Conservation (phyloP, 345 rosid species). For the Hibiscus syriacus region DNA sequence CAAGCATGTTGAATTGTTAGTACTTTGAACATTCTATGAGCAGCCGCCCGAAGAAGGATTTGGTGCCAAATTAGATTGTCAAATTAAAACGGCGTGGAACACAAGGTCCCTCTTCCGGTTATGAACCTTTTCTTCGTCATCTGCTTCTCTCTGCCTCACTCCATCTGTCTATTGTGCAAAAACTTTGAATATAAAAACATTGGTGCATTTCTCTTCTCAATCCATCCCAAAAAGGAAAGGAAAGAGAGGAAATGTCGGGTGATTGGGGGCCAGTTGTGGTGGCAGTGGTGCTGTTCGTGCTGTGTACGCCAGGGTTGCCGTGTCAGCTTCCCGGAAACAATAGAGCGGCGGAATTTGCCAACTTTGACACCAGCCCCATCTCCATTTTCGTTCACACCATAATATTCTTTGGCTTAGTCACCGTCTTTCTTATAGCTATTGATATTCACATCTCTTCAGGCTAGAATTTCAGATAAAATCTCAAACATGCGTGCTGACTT, state of each 20-base stretch:
- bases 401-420: constrained; percentile 67
- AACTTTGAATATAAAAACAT: not conserved
- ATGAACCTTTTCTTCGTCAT: not conserved
- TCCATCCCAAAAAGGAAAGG: too few relatives aligned
- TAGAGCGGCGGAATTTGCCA: constrained; percentile 55
- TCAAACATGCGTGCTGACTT: too few relatives aligned
- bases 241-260: constrained; percentile 33
- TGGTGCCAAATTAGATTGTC: not conserved
- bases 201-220: not conserved
- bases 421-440: constrained; percentile 66
- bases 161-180: not conserved
- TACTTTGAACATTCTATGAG: not conserved
- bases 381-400: constrained; percentile 71
- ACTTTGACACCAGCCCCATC: constrained; percentile 87
- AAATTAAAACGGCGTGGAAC: not conserved
- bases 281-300: constrained; percentile 70
- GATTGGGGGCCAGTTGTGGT: constrained; percentile 93
- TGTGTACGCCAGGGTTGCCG: constrained; percentile 74
- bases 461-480: not conserved
- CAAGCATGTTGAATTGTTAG: not conserved
- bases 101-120: not conserved
- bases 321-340: constrained; percentile 66
- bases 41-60: not conserved
- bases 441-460: constrained; percentile 70
- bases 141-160: not conserved